Conservation (phyloP, 148 eudicot genomes). For the Agrostemma githago region DNA sequence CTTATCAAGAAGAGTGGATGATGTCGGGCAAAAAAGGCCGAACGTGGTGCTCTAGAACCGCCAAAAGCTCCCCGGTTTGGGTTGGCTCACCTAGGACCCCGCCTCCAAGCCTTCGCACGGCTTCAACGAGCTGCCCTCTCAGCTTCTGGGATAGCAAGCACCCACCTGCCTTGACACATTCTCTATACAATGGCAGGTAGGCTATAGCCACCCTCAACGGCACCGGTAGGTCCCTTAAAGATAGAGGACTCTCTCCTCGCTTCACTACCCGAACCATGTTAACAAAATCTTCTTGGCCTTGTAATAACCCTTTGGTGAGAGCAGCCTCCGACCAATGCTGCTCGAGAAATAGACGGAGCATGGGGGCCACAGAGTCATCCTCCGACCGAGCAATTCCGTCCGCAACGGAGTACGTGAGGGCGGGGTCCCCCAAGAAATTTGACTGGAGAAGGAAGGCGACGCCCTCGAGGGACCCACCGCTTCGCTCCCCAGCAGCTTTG, state of each 20-base stretch:
- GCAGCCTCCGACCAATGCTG: slow-evolving; percentile 85
- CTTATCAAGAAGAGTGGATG: slow-evolving; percentile 14
- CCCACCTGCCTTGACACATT: slow-evolving; percentile 65
- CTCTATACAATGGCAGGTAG: slow-evolving; percentile 86
- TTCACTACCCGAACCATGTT: slow-evolving; percentile 61
- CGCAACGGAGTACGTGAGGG: slow-evolving; percentile 78
- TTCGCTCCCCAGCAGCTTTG: slow-evolving; percentile 94
- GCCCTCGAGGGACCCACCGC: slow-evolving; percentile 86
- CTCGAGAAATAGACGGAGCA: slow-evolving; percentile 54
- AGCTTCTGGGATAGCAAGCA: slow-evolving; percentile 68
- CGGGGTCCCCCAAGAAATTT: slow-evolving; percentile 73
- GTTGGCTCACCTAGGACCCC: slow-evolving; percentile 38
- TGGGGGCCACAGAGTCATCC: slow-evolving; percentile 71
- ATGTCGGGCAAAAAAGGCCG: slow-evolving; percentile 58
- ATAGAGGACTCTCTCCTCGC: slow-evolving; percentile 69
- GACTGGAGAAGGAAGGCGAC: slow-evolving; percentile 85
- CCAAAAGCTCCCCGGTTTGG: slow-evolving; percentile 52
- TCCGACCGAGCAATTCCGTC: slow-evolving; percentile 73
- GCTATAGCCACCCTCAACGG: slow-evolving; percentile 84
- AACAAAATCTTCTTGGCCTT: slow-evolving; percentile 58
- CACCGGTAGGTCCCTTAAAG: slow-evolving; percentile 62
- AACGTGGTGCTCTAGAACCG: slow-evolving; percentile 71
- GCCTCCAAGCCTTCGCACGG: slow-evolving; percentile 62
- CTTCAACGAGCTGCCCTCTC: slow-evolving; percentile 84
- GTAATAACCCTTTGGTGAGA: slow-evolving; percentile 49